These are phyloP conservation scores for Solanum pinnatisectum DNA, from an alignment of 257 asterid genomes.

Conservation along the genomic window DNA sequence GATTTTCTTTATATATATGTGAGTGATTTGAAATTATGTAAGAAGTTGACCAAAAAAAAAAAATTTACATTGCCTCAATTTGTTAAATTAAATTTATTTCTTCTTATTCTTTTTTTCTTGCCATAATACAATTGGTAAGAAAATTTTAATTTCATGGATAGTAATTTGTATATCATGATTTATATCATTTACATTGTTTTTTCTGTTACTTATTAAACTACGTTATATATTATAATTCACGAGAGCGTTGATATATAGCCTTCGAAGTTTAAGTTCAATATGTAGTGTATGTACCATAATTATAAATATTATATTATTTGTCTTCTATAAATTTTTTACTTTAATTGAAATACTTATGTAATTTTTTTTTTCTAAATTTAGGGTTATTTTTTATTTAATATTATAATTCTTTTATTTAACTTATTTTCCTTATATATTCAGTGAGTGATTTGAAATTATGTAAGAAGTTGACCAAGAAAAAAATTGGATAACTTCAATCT, in stretches of 20 bases:
- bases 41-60: neutral
- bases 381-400: neutral
- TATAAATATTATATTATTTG: neutral
- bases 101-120: neutral
- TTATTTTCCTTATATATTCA: neutral
- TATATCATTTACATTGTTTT: neutral
- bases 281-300: neutral
- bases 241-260: neutral
- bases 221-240: neutral
- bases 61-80: neutral
- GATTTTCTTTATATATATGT: neutral
- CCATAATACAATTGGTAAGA: neutral
- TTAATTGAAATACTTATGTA: neutral
- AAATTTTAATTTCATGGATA: neutral
- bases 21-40: neutral
- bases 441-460: neutral
- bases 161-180: neutral
- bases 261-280: neutral
- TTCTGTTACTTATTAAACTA: neutral
- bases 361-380: neutral
- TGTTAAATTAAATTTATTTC: neutral
- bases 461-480: neutral
- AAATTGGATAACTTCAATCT: neutral
- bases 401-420: neutral
- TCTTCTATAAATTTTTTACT: neutral